Evolutionary conservation across 2,329 filamentous ascomycete genomes (phyloP), one percentile per base, ranked within the genome.

Genomic region (Apiospora arundinis): DNA sequence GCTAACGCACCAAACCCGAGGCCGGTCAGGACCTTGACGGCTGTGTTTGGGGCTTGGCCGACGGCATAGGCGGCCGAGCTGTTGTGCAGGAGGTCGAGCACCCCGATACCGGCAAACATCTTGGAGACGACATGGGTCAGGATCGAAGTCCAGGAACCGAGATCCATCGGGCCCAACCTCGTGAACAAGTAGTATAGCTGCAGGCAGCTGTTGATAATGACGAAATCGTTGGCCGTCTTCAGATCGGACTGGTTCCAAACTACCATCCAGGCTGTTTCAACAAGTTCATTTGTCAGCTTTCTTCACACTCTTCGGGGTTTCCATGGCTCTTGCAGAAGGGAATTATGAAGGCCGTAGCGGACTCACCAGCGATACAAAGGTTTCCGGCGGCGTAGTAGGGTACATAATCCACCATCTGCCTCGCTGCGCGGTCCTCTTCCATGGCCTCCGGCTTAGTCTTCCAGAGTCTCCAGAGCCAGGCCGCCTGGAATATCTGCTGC

Each of bases 31-130:
- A 85, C 80, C 77, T 89, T 88, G 67, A 90, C 81, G 0, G 81
- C 72, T 2, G 79, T 80, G 14, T 79, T 83, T 1, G 88, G 86
- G 2, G 82, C 78, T 37, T 85, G 79, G 68, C 85, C 83, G 45
- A 85, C 82, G 77, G 85, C 89, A 76, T 87, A 90, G 1, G 87
- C 88, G 0, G 87, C 87, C 0, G 84, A 84, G 2, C 85, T 85
- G 74, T 90, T 91, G 80, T 90, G 88, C 52, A 91, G 77, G 14
- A 90, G 80, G 74, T 91, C 89, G 5, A 91, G 81, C 1, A 90
- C 84, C 7, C 88, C 88, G 70, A 90, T 90, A 7, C 89, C 88
- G 0, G 88, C 88, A 74, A 90, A 90, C 0, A 88, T 89, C 77
- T 90, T 90, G 14, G 86, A 82, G 3, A 89, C 87, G 68, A 89